Conservation (phyloP, 2,329 filamentous ascomycete genomes). For the Botryosphaeria dothidea region DNA sequence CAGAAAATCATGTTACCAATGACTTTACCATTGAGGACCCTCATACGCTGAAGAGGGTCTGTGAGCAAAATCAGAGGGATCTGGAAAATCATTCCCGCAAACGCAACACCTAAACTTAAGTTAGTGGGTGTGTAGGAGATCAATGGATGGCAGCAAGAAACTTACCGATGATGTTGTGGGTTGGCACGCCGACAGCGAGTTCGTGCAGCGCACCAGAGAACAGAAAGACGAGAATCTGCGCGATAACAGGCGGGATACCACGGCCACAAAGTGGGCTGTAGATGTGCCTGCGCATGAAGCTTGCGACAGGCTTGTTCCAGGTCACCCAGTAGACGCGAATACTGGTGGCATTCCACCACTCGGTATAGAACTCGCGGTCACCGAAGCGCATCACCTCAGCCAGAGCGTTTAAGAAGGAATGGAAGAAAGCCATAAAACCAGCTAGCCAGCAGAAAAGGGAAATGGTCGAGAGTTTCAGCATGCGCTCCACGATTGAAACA, state of each 20-base stretch:
- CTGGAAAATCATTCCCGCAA: slow-evolving; percentile 90
- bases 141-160: background rate
- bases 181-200: slow-evolving; percentile 87
- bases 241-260: slow-evolving; percentile 70
- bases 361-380: slow-evolving; percentile 91
- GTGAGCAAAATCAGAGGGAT: slow-evolving; percentile 85
- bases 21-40: slow-evolving; percentile 72
- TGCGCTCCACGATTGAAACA: slow-evolving; percentile 78
- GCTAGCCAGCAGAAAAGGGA: slow-evolving; percentile 96
- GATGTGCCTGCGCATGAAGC: slow-evolving; percentile 94
- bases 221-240: slow-evolving; percentile 81
- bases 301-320: slow-evolving; percentile 97
- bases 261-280: slow-evolving; percentile 85
- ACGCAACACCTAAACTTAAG: slow-evolving; percentile 72
- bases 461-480: slow-evolving; percentile 95
- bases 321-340: slow-evolving; percentile 89
- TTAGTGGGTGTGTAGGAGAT: slow-evolving; percentile 20
- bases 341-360: slow-evolving; percentile 90
- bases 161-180: slow-evolving; percentile 84
- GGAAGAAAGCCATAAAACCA: slow-evolving; percentile 95
- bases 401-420: slow-evolving; percentile 86
- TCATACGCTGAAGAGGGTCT: slow-evolving; percentile 74
- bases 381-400: slow-evolving; percentile 89
- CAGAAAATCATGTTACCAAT: slow-evolving; percentile 94
- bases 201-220: slow-evolving; percentile 90